Evolutionary conservation across 495 filamentous ascomycete genomes (phyloP).

Genomic region (Daldinia caldariorum): DNA sequence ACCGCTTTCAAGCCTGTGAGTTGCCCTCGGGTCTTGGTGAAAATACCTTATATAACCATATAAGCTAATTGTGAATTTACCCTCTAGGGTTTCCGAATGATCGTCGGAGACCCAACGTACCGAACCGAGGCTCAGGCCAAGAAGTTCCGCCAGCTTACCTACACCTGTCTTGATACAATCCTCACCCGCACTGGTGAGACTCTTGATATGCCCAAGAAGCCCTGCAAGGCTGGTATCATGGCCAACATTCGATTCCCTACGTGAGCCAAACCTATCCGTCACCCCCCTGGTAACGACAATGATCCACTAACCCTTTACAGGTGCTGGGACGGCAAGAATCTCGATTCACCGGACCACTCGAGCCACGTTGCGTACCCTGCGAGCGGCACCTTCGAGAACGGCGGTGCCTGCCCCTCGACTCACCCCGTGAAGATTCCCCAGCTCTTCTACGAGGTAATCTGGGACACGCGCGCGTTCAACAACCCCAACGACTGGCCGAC

Average conservation of each 20-base stretch:
- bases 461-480: slow-evolving; percentile 51
- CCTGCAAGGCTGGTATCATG: slow-evolving; percentile 54
- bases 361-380: slow-evolving; percentile 53
- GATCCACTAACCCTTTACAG: slow-evolving; percentile 19
- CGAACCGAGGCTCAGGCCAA: slow-evolving; percentile 39
- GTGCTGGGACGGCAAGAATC: slow-evolving; percentile 49
- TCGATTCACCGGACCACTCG: slow-evolving; percentile 51
- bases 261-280: slow-evolving; percentile 23
- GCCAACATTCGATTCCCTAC: slow-evolving; percentile 50
- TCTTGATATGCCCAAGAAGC: slow-evolving; percentile 45
- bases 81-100: slow-evolving; percentile 55
- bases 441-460: slow-evolving; percentile 53
- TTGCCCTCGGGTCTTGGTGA: background rate
- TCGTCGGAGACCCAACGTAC: slow-evolving; percentile 51
- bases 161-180: slow-evolving; percentile 46
- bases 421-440: slow-evolving; percentile 53
- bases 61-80: slow-evolving; percentile 7
- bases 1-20: slow-evolving; percentile 52
- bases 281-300: background rate
- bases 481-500: slow-evolving; percentile 55
- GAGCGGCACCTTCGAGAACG: slow-evolving; percentile 49
- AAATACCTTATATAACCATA: background rate
- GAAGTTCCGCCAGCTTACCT: slow-evolving; percentile 48
- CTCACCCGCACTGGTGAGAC: slow-evolving; percentile 46
- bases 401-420: slow-evolving; percentile 50